Percentiles rank a stretch among this genome's conserved stretches.
Conservation (phyloP, 257 asterid genomes). For the Echites panduratus region DNA sequence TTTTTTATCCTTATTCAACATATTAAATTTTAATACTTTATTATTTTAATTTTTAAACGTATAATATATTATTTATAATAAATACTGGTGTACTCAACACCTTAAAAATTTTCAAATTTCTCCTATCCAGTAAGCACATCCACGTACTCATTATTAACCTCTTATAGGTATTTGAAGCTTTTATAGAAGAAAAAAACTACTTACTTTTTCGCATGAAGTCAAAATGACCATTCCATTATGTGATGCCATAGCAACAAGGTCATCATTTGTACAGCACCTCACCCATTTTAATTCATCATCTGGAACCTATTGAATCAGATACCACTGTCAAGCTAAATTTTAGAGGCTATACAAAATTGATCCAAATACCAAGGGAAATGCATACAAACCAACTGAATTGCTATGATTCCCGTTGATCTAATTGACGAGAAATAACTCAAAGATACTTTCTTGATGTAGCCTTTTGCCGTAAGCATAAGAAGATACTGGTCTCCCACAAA, state of each 20-base stretch:
- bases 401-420: conserved; percentile 93
- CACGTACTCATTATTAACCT: background rate
- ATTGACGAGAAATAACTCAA: conserved; percentile 84
- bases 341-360: conserved; percentile 2
- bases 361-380: conserved; percentile 17
- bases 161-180: conserved; percentile 15
- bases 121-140: too few relatives aligned
- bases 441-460: conserved; percentile 88
- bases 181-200: too few relatives aligned
- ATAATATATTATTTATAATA: too few relatives aligned
- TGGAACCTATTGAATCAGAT: conserved; percentile 60
- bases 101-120: too few relatives aligned
- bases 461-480: conserved; percentile 88
- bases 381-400: conserved; percentile 87
- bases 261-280: conserved; percentile 75
- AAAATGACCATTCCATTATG: conserved; percentile 84
- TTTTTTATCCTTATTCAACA: too few relatives aligned
- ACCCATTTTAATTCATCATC: conserved; percentile 99
- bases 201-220: conserved; percentile 70
- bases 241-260: conserved; percentile 95
- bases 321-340: conserved; percentile 18
- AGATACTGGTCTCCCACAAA: conserved; percentile 78
- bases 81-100: too few relatives aligned
- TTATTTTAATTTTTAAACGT: too few relatives aligned
- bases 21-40: too few relatives aligned